Base-by-base conservation (phyloP, 495 filamentous ascomycete genomes). In the Jackrogersella minutella region DNA sequence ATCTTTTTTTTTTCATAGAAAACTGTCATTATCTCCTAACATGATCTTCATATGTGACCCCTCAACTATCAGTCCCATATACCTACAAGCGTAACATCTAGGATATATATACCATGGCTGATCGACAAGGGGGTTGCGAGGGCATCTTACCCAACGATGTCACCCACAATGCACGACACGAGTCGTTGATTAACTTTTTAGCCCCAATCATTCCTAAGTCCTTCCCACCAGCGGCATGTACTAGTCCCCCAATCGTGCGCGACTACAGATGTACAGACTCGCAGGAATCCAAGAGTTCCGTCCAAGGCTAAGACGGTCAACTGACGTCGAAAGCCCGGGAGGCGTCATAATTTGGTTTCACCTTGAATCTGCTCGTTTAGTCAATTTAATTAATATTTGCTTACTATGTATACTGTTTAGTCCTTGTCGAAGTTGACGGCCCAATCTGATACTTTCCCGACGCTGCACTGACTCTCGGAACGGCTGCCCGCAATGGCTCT, bases 141-240 rank as follows among this genome's bases (percentile, higher is more conserved):
- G 71, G 68, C n/a, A 66, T 69, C 41, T 68, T 26, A 43, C 62
- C 65, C 39, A n/a, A 66, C 68, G 28, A 61, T 62, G 26, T 74
- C 64, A 50, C 72, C 69, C 11, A 55, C 22, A 59, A 64, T 64
- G 66, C 55, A 59, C 49, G 54, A 60, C 59, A 59, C 30, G 60
- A 64, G 36, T 60, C 60, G 54, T 59, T 55, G 54, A 68, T 68
- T 56, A 47, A 54, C 47, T 50, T 47, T 24, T 46, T 16, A 22
- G 47, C 54, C 41, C 43, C 56, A 51, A 44, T 24, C 24, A 41
- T 56, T 60, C 43, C 57, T 41, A 51, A 21, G 21, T 26, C 26
- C 37, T 19, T 69, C 40, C 54, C 49, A 30, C 60, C 33, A n/a
- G 24, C 55, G 55, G 55, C 55, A 69, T 43, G n/a, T 49, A 24